Percentiles rank a stretch among this genome's conserved stretches.
Conservation (phyloP, 2,329 filamentous ascomycete genomes). For the Onygenales sp. region DNA sequence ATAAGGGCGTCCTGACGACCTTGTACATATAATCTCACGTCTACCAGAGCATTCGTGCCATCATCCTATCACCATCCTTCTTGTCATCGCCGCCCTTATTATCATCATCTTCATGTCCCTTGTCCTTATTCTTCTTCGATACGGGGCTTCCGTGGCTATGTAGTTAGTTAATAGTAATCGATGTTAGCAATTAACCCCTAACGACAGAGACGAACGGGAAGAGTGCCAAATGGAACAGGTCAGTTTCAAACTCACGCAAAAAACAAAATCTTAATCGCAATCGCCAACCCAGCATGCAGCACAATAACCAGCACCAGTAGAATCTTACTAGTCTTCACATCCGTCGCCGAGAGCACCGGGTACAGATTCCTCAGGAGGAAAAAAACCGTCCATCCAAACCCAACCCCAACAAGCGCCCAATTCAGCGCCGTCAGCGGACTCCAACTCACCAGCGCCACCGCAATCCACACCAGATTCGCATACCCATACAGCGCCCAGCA, state of each 20-base stretch:
- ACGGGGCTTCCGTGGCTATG: constrained; percentile 54
- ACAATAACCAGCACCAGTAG: constrained; percentile 74
- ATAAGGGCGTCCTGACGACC: background rate
- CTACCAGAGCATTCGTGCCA: constrained; percentile 22
- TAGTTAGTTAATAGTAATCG: constrained; percentile 1
- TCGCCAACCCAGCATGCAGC: constrained; percentile 78
- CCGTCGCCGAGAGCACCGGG: constrained; percentile 85
- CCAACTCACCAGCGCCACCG: constrained; percentile 85
- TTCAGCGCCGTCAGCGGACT: constrained; percentile 78
- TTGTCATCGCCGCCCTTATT: constrained; percentile 21
- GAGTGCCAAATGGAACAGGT: background rate
- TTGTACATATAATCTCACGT: constrained; percentile 6
- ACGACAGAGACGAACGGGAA: too few species aligned
- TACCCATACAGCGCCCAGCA: constrained; percentile 96
- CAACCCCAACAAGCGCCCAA: constrained; percentile 84
- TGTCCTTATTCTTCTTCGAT: constrained; percentile 31
- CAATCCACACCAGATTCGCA: constrained; percentile 94
- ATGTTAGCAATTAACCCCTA: constrained; percentile 1
- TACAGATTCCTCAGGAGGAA: constrained; percentile 82
- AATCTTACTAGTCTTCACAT: constrained; percentile 82
- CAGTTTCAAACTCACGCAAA: constrained; percentile 54
- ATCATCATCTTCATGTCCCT: constrained; percentile 21
- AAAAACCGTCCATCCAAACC: constrained; percentile 70
- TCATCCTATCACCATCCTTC: constrained; percentile 11
- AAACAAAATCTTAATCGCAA: constrained; percentile 95